Evolutionary conservation across 306 rosid species (phyloP), one percentile per base, ranked within the genome.

Genomic region (Cicer arietinum): DNA sequence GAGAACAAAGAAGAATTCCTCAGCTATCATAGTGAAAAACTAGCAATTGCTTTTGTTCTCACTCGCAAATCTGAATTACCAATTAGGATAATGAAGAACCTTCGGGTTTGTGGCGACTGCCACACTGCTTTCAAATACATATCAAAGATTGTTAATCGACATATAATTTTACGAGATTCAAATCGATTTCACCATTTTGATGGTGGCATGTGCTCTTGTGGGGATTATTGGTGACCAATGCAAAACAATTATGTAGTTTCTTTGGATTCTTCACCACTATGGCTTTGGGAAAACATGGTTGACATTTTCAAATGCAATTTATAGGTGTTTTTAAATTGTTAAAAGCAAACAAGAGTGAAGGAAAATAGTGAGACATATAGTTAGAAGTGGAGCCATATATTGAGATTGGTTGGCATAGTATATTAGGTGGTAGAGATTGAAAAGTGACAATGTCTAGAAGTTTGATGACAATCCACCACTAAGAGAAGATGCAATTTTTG

Each of bases 91-190:
- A 89, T 93, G 96, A 93, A 93, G 79, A 93, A 91, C 75, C 93
- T 93, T 35, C 87, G 98, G 30, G 89, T 93, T 78, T 93, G 97
- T 72, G 97, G 97, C 73, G 98, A 93, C 76, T 93, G 98, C 82
- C 98, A 93, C 81, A 74, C 91, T 53, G 96, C 93, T 79, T 93
- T 89, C 86, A 93, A 93, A 73, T 89, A 79, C 80, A 85, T 93
- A 72, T 93, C 98, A 8, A 81, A 86, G 77, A 90, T 90, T 71
- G 89, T 88, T 59, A 83, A 80, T 62, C 86, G 98, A 65, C 88
- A 78, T 72, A 88, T 93, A 71, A 84, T 90, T 37, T 78, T 90
- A 73, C 86, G 95, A 67, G 98, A 93, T 85, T 85, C 97, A 79
- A 88, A 82, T 80, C 85, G 98, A 81, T 93, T 93, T 80, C 98